Base-by-base conservation (phyloP, 1,284 basidiomycete genomes). In the Puccinia triticina region DNA sequence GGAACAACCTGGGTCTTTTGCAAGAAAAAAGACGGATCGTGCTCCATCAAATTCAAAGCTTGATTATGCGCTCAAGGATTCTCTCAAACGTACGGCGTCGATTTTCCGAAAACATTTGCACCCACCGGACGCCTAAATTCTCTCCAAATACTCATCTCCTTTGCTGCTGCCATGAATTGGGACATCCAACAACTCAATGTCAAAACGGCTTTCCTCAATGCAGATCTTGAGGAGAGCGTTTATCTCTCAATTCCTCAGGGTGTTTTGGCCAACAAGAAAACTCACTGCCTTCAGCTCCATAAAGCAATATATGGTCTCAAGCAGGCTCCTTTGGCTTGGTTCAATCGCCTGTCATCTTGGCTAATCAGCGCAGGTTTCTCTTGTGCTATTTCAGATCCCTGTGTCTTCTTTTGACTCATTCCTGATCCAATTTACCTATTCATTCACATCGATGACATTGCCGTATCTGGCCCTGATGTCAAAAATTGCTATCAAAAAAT, bases 301-400 rank as follows among this genome's bases (percentile, higher is more conserved):
- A 64, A 77, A 64, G n/a, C 75, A 4, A 48, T 77, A 10, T 77
- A 77, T 34, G 75, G 75, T 34, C 23, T 77, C 1, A 77, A 77
- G 32, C 75, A 77, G 34, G 53, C 75, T 1, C 57, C 75, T n/a
- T n/a, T 40, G 2, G 37, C 37, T 11, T 77, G 75, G 21, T 64
- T 64, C n/a, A 40, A 64, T 61, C 14, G 37, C 21, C 16, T 76
- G 1, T 26, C 53, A 4, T 3, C 7, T 7, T 76, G 71, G 71
- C 21, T 74, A 21, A 12, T 48, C n/a, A 26, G 4, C 2, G 34
- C 57, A 18, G 72, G 72, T 5, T 75, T 75, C 50, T 11, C 10
- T 7, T 34, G 32, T 14, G 1, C 46, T 1, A 32, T 37, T 14
- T 43, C 18, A 11, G 75, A 77, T 34, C 75, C 75, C 12, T 59